Percentiles rank a stretch among this genome's conserved stretches.
phyloP scores from a whole-genome alignment of 2,329 filamentous ascomycete species.

The Biscogniauxia sp. region DNA sequence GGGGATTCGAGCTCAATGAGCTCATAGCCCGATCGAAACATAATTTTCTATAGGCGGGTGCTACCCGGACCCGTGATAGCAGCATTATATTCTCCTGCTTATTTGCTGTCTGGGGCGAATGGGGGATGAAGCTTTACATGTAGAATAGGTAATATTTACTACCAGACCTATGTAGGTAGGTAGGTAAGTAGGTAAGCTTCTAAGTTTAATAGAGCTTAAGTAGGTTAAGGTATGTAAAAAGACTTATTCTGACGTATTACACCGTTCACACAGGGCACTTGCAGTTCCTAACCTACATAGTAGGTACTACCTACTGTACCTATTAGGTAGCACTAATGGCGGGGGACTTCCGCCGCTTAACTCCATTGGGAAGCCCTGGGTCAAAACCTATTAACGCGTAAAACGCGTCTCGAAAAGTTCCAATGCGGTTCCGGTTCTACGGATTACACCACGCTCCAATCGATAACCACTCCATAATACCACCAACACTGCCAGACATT shows the following conservation, averaged over 20 bases:
- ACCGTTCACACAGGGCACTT: not conserved
- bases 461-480: not conserved
- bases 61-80: constrained; percentile 27
- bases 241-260: not conserved
- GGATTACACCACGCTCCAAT: not conserved
- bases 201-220: no score
- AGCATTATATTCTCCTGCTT: constrained; percentile 27
- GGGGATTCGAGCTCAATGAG: constrained; percentile 48
- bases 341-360: constrained; percentile 1
- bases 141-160: no score
- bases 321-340: constrained; percentile 4
- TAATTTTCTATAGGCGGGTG: constrained; percentile 21
- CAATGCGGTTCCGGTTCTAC: not conserved
- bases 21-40: constrained; percentile 37
- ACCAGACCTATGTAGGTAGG: no score
- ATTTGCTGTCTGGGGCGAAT: not conserved
- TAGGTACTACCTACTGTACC: no score
- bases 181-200: no score
- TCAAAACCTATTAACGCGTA: constrained; percentile 28
- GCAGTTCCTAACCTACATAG: not conserved
- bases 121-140: no score
- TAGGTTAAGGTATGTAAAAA: no score
- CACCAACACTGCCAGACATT: not conserved
- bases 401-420: constrained; percentile 23
- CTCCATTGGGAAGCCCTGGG: constrained; percentile 11